Evolutionary conservation across 768 basidiomycete species (phyloP).

Genomic region (Jaapia argillacea): DNA sequence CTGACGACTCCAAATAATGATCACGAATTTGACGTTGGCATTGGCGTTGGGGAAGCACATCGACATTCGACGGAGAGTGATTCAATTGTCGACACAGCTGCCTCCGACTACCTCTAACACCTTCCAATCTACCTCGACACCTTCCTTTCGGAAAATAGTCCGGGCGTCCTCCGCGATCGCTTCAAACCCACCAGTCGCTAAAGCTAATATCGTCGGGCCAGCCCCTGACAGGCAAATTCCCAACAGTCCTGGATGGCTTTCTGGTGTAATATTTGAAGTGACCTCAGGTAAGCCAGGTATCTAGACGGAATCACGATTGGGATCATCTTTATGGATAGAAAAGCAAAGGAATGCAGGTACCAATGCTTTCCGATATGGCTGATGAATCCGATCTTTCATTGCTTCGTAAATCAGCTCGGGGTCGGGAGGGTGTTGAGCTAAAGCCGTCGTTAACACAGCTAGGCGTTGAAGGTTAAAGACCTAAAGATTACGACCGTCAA

Average conservation of each 20-base stretch:
- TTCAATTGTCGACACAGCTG: too few relatives aligned
- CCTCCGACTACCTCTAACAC: constrained; percentile 59
- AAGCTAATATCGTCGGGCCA: constrained; percentile 93
- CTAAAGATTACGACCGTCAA: constrained; percentile 29
- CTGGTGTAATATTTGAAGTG: constrained; percentile 78
- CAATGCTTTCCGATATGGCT: constrained; percentile 85
- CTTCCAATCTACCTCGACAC: constrained; percentile 86
- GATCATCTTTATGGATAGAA: not conserved
- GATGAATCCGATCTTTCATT: constrained; percentile 97
- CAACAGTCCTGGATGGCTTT: constrained; percentile 86
- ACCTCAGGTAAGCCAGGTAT: constrained; percentile 95
- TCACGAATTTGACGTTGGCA: too few relatives aligned
- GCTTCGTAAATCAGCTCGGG: constrained; percentile 97
- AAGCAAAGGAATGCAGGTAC: constrained; percentile 33
- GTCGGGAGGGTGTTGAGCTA: constrained; percentile 85
- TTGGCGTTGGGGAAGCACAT: too few relatives aligned
- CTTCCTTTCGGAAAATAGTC: constrained; percentile 57
- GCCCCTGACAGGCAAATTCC: constrained; percentile 98
- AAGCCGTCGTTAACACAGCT: constrained; percentile 91
- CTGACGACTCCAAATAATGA: too few relatives aligned
- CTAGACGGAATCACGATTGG: constrained; percentile 27
- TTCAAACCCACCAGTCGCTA: constrained; percentile 81
- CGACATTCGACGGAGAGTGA: too few relatives aligned
- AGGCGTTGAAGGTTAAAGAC: constrained; percentile 96
- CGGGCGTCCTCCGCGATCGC: constrained; percentile 77